These are phyloP conservation scores for Helichrysum umbraculigerum DNA, from an alignment of 129 eudicot genomes.

Conservation along the genomic window DNA sequence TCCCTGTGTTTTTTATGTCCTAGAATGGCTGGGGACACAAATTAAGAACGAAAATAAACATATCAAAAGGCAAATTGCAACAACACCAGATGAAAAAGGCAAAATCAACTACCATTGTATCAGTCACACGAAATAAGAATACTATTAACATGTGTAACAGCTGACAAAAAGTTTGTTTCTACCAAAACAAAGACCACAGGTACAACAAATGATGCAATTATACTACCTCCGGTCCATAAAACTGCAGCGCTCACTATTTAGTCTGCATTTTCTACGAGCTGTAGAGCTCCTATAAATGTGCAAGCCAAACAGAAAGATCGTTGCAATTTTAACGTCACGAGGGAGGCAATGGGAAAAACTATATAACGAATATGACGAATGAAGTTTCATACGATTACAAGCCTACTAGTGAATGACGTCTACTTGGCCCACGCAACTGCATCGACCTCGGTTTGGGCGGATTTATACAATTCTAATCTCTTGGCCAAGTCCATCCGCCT, in stretches of 20 bases:
- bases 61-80: neutral
- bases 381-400: neutral
- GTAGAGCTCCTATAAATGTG: neutral
- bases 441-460: slow-evolving; percentile 93
- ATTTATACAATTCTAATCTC: slow-evolving; percentile 83
- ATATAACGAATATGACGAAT: neutral
- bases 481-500: slow-evolving; percentile 75
- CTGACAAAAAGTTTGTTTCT: slow-evolving; percentile 12
- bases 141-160: slow-evolving; percentile 27
- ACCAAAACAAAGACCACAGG: slow-evolving; percentile 13
- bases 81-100: neutral
- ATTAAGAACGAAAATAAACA: neutral
- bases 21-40: too few species aligned
- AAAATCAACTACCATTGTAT: neutral
- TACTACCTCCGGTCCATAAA: slow-evolving; percentile 14
- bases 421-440: slow-evolving; percentile 92
- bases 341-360: neutral
- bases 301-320: slow-evolving; percentile 6
- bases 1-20: too few species aligned
- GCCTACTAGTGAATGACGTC: neutral
- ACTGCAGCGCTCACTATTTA: neutral
- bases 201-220: slow-evolving; percentile 16
- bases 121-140: slow-evolving; percentile 1
- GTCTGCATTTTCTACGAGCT: slow-evolving; percentile 3
- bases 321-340: neutral